Base-by-base conservation (phyloP, 2,329 filamentous ascomycete species). In the Triangularia setosa region DNA sequence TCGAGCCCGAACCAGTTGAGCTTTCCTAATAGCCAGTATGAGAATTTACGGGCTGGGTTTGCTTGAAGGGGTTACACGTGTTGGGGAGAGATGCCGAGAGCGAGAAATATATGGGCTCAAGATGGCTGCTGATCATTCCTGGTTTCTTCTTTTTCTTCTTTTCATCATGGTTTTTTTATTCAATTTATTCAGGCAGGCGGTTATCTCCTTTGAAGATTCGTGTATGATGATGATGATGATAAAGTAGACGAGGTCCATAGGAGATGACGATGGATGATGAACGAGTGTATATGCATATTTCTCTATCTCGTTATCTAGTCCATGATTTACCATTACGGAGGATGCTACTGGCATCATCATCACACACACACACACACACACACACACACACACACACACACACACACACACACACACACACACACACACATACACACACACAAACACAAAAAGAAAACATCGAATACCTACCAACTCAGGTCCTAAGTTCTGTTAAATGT, bases 21-120 rank as follows among this genome's bases (percentile, higher is more conserved):
- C 58, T 88, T 83, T 69, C 83, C 84, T 1, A 75, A 75, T 25
- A 86, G 82, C 61, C 75, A 80, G 70, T 88, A 87, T 71, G 79
- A 79, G 52, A 88, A 88, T 70, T 73, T 88, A 24, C 65, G 33
- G 64, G 56, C 56, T 0, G 63, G 63, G 40, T 68, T 70, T 62
- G 12, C 59, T 11, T 71, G 30, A 33, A 12, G 30, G 65, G 52
- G 4, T n/a, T n/a, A n/a, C n/a, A 12, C 9, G 30, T 16, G 30
- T 33, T 33, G 30, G 30, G 30, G 1, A 33, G 1, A 12, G 30
- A 12, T 12, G 30, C 8, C 14, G 30, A 33, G 30, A 12, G 14
- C 8, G 14, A 33, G 30, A 12, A 33, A 4, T 11, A 33, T 3
- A 33, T 16, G 30, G 11, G 11, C 12, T 16, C 30, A 1, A 3